A percentile compares a stretch with the other conserved stretches of the same genome.
phyloP scores from a whole-genome alignment of 345 rosid genomes.

The Kandelia obovata region DNA sequence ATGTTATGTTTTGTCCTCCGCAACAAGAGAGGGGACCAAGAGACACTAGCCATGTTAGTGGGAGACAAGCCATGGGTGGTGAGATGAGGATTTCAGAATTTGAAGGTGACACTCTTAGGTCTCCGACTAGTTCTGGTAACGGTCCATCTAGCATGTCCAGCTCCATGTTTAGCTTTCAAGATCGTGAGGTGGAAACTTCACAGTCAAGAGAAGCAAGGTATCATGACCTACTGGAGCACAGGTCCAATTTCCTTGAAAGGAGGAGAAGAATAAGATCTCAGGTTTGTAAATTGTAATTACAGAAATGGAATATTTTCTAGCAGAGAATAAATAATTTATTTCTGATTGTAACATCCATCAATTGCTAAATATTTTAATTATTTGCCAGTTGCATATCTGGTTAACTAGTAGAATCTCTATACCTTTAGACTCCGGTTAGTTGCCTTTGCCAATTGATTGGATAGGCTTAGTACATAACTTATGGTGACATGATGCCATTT shows the following conservation, averaged over 20 bases:
- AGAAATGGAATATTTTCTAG: background rate
- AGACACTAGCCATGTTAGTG: slow-evolving; percentile 41
- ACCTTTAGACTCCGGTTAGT: too few species aligned
- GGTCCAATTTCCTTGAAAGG: slow-evolving; percentile 88
- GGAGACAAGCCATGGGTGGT: slow-evolving; percentile 31
- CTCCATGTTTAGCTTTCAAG: slow-evolving; percentile 50
- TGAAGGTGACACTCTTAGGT: slow-evolving; percentile 29
- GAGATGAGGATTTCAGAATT: slow-evolving; percentile 32
- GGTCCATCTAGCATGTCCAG: slow-evolving; percentile 44
- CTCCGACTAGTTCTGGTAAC: slow-evolving; percentile 40
- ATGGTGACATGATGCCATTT: background rate
- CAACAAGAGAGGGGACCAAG: slow-evolving; percentile 47
- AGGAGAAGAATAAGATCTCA: slow-evolving; percentile 95
- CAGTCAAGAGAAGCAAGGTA: slow-evolving; percentile 75
- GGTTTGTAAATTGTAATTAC: slow-evolving; percentile 45
- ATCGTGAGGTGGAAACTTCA: slow-evolving; percentile 55
- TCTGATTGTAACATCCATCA: background rate
- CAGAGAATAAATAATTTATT: background rate
- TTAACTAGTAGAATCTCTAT: too few species aligned
- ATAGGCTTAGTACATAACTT: background rate
- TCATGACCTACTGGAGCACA: slow-evolving; percentile 72
- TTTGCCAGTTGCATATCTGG: too few species aligned
- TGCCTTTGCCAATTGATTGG: background rate
- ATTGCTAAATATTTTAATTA: too few species aligned
- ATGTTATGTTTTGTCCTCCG: slow-evolving; percentile 46